Percentiles rank a stretch among this genome's conserved stretches.
phyloP scores from a whole-genome alignment of 225 moss, liverwort and hornwort species.

The Ulota crispa region DNA sequence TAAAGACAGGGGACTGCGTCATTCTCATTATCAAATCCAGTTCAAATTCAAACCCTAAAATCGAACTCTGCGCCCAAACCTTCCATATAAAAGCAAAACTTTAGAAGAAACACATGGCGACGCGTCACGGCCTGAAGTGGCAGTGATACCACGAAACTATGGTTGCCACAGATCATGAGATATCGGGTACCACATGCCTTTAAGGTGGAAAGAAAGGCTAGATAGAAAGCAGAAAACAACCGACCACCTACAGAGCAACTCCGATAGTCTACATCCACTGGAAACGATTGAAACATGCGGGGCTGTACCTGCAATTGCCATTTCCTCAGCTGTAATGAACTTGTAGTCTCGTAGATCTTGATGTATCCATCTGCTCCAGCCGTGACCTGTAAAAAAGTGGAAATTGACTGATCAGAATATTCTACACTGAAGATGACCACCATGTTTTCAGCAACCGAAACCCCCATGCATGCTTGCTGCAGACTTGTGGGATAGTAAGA shows the following conservation, averaged over 20 bases:
- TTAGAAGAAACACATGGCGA: not conserved
- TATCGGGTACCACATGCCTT: not conserved
- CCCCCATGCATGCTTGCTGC: not conserved
- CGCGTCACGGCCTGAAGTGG: not conserved
- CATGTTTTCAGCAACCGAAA: constrained; percentile 7
- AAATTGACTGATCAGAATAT: not conserved
- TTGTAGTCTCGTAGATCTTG: constrained; percentile 73
- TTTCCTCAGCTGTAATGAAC: constrained; percentile 60
- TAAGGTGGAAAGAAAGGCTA: not conserved
- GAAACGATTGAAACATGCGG: constrained; percentile 2
- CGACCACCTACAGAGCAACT: not conserved
- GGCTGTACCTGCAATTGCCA: constrained; percentile 85
- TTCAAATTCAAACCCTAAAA: not conserved
- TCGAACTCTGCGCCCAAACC: not conserved
- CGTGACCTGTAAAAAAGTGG: constrained; percentile 51
- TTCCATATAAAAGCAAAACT: not conserved
- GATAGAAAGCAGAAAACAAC: not conserved
- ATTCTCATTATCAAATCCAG: not conserved
- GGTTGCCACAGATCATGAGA: not conserved
- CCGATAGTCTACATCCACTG: not conserved
- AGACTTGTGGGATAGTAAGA: not conserved
- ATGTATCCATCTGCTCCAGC: constrained; percentile 80
- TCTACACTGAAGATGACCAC: not conserved
- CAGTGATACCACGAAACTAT: not conserved
- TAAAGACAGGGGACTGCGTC: not conserved